Evolutionary conservation across 2,329 filamentous ascomycete genomes (phyloP), one percentile per base, ranked within the genome.

Genomic region (Pseudovirgaria hyperparasitica): DNA sequence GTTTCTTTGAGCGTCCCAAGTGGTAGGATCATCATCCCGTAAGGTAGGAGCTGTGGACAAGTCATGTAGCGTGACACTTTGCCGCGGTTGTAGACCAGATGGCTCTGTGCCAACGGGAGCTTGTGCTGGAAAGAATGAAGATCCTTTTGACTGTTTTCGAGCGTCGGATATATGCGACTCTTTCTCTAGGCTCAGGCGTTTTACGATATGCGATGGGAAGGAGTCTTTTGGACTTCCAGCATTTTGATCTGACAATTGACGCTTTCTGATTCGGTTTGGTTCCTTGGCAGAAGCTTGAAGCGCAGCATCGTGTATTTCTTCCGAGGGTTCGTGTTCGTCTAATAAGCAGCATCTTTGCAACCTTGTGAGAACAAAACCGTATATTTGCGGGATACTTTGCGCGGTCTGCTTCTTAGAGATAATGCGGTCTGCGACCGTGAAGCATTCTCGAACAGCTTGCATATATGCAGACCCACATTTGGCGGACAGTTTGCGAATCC

Each of bases 401-500:
- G 62, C 26, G 28, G 34, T 40, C 19, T 53, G 43, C 6, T 38
- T 34, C 15, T 35, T 42, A 17, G 38, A 43, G 14, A 39, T 38
- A 23, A 40, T 43, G 11, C 38, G 39, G 35, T 84, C 76, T 3
- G 77, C 72, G n/a, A 77, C 74, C 31, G 64, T 64, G 62, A 78
- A 75, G 40, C 79, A 85, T 3, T 70, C 65, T 43, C 79, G 69
- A 2, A 82, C 78, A 1, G 77, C 79, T 43, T 75, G 77, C 66
- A 74, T 76, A 50, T 84, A 87, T 0, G 79, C 62, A 6, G 72
- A 78, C 9, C 80, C 79, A 38, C 80, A 85, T 44, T 72, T 70
- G 4, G 72, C 68, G 0, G 73, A 67, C 2, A 84, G 57, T 35
- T 72, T 69, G 2, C 73, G 64, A 3, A 81, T 63, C 41, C 72